Base-by-base conservation (phyloP, 345 rosid species). In the Moringa oleifera region DNA sequence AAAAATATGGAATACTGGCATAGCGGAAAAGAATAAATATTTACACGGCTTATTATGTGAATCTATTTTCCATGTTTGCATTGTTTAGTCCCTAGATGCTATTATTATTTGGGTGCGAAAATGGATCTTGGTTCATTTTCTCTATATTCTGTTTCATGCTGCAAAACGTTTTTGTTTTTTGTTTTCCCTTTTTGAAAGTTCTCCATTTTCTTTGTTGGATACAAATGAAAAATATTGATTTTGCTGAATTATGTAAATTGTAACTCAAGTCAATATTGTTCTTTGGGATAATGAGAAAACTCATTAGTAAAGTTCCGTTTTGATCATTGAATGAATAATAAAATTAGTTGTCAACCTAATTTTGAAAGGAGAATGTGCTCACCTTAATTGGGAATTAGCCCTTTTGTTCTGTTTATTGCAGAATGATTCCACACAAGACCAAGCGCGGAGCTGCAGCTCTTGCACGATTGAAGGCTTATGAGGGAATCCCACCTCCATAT, bases 341-440 rank as follows among this genome's bases (percentile, higher is more conserved):
- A n/a, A n/a, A n/a, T n/a, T n/a, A 33, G 37, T 4, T 4, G 37
- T 33, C 37, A 33, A 33, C 37, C 11, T 33, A 41, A 11, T 41
- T 41, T 41, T 11, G 12, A 16, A 7, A 11, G 12, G 47, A 15
- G 13, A 41, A 41, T 41, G 1, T 41, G 12, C 2, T 41, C 13
- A 1, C 47, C 33, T 28, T 28, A 28, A 3, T 28, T 41, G 47
- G 17, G 12, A 4, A 16, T 1, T 33, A 5, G 5, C 37, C 11
- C 9, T 41, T 41, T 41, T 15, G 47, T 11, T 16, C 13, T 20
- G n/a, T 62, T n/a, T 70, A 25, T 64, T 3, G 57, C 61, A 85
- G 91, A 17, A 91, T 86, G 98, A 86, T 89, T 37, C 97, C 91
- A 2, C 94, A 86, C 68, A 91, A 88, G 90, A 86, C 88, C 8